Evolutionary conservation across 2,329 filamentous ascomycete genomes (phyloP).

Genomic region (Beauveria brongniartii): DNA sequence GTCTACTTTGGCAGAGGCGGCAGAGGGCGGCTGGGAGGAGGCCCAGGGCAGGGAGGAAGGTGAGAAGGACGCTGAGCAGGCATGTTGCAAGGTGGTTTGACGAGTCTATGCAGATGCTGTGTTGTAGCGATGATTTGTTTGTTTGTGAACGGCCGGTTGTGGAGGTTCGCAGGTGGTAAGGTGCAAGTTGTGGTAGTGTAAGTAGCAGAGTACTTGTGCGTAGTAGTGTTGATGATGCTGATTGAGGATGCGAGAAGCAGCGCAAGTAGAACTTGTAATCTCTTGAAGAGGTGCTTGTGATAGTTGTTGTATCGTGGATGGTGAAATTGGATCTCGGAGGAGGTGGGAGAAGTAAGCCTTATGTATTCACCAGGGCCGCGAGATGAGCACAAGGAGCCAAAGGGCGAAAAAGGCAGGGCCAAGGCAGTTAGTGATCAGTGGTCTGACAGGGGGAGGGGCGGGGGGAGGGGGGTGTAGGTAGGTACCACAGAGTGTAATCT

Average conservation of each 20-base stretch:
- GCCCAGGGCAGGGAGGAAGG: slow-evolving; percentile 59
- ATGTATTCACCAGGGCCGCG: slow-evolving; percentile 6
- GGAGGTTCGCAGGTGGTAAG: background rate
- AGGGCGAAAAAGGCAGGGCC: background rate
- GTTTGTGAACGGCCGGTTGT: slow-evolving; percentile 8
- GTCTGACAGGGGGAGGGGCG: slow-evolving; percentile 1
- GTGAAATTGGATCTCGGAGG: background rate
- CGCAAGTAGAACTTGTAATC: background rate
- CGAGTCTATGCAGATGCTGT: background rate
- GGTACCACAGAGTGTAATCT: background rate
- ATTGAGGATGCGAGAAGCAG: background rate
- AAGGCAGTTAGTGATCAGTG: background rate
- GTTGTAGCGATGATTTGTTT: slow-evolving; percentile 13
- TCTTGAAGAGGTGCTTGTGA: background rate
- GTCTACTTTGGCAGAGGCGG: slow-evolving; percentile 56
- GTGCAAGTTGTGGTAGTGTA: background rate
- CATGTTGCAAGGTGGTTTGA: slow-evolving; percentile 29
- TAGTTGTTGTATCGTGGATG: slow-evolving; percentile 3
- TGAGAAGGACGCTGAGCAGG: slow-evolving; percentile 56
- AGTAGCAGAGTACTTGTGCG: background rate
- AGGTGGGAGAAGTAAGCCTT: slow-evolving; percentile 8
- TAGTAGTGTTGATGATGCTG: background rate
- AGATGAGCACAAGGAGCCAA: background rate
- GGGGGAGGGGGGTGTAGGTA: background rate
- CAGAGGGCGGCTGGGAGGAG: slow-evolving; percentile 55